Base-by-base conservation (phyloP, 208 protist species). In the Phytomonas sp. region DNA sequence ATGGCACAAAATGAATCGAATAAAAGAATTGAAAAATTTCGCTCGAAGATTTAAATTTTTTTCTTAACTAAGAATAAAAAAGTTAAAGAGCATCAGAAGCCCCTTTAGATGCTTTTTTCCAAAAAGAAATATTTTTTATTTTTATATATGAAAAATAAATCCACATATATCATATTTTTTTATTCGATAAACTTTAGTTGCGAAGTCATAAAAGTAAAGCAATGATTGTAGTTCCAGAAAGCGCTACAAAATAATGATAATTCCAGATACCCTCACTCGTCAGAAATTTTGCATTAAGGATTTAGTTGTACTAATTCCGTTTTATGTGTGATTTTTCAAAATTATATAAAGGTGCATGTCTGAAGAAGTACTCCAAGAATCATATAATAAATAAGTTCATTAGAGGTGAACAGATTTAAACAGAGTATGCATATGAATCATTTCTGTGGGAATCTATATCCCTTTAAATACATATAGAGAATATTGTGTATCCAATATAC, bases 121-220 rank as follows among this genome's bases (percentile, higher is more conserved):
- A 64, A 4, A 42, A 64, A 42, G 32, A 10, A 14, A 34, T 42
- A 64, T 23, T 64, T 64, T 64, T 64, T 60, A 60, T 8, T 62
- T 64, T 40, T 14, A 64, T 14, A 23, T 64, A 64, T 4, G 19
- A 64, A 40, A 42, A 64, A 3, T 23, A 64, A 23, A 64, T 23
- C 3, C 40, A 49, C 3, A 19, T 16, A 49, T 49, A 23, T 49
- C 40, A 49, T 49, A 19, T 49, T 16, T 49, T 10, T 23, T 49
- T 49, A 49, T 2, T 49, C 40, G 40, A 49, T 49, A 49, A 2
- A 49, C 14, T 16, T 49, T 49, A 49, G 40, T 49, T 49, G 40
- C 40, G 14, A 49, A 19, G 12, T 49, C 19, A 49, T 4, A 49
- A 16, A 49, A 16, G 8, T 37, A 37, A 37, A 37, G 40, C 14